phyloP scores from a whole-genome alignment of 2,329 filamentous ascomycete genomes.

The Akanthomyces dipterigenus region DNA sequence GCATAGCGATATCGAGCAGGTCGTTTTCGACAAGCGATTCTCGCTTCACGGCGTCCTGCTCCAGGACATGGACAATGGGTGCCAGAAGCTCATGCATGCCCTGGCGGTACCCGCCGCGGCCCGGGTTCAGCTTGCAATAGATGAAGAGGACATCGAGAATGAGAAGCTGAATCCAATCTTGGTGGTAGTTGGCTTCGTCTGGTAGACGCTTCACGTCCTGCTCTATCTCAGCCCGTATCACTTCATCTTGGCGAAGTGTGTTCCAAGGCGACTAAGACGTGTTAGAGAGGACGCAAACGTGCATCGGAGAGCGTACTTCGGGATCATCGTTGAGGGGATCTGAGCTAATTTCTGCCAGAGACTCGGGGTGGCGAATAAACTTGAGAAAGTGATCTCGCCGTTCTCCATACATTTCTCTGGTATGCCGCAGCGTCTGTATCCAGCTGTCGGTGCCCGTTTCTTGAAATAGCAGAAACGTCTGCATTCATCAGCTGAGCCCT shows the following conservation, averaged over 20 bases:
- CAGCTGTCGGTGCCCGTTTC: constrained; percentile 59
- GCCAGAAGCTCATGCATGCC: constrained; percentile 97
- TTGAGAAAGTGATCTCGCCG: constrained; percentile 69
- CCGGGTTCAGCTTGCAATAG: constrained; percentile 86
- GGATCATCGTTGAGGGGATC: constrained; percentile 84
- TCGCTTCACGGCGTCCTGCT: constrained; percentile 68
- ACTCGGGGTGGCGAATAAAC: constrained; percentile 78
- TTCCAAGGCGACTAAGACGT: constrained; percentile 78
- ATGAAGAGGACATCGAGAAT: constrained; percentile 88
- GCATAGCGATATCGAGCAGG: constrained; percentile 46
- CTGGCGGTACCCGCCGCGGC: constrained; percentile 85
- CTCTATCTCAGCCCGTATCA: constrained; percentile 77
- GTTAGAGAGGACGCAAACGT: constrained; percentile 4
- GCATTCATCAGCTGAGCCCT: constrained; percentile 14
- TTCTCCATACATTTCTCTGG: constrained; percentile 66
- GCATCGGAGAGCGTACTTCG: constrained; percentile 31
- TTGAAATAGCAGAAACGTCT: constrained; percentile 78
- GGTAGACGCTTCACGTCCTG: constrained; percentile 94
- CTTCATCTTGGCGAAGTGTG: constrained; percentile 76
- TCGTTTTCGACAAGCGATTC: constrained; percentile 25
- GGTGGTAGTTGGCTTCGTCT: constrained; percentile 84
- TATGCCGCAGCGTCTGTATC: constrained; percentile 59
- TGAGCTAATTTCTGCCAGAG: constrained; percentile 59
- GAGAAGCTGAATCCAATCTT: constrained; percentile 68
- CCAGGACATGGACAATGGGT: constrained; percentile 77